These are phyloP conservation scores for Extremus antarcticus DNA, from an alignment of 495 filamentous ascomycete species.

Conservation along the genomic window DNA sequence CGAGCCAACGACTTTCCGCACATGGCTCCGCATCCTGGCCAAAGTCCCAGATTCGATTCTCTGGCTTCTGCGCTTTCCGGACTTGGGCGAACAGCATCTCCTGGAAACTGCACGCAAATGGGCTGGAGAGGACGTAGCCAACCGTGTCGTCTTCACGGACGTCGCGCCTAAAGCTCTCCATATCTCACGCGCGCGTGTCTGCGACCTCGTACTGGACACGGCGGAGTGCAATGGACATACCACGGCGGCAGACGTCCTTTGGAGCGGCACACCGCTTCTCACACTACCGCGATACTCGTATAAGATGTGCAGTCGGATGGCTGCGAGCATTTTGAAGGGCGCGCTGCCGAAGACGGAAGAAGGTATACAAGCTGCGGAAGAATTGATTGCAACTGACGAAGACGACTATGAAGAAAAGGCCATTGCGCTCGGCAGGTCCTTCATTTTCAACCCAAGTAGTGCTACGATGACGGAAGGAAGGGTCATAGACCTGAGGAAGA, in stretches of 20 bases:
- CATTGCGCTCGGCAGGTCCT: constrained; percentile 48
- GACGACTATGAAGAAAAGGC: constrained; percentile 80
- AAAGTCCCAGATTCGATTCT: constrained; percentile 77
- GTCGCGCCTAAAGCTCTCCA: constrained; percentile 92
- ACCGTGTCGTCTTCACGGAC: constrained; percentile 91
- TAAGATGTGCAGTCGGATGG: constrained; percentile 99
- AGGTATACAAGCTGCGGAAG: constrained; percentile 56
- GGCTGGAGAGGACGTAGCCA: constrained; percentile 78
- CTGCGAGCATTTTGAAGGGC: constrained; percentile 82
- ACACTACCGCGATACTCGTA: constrained; percentile 91
- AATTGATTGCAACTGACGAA: constrained; percentile 64
- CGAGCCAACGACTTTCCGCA: constrained; percentile 91
- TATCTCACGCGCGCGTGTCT: constrained; percentile 80
- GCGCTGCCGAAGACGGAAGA: constrained; percentile 62
- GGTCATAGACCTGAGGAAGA: constrained; percentile 60
- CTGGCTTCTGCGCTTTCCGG: constrained; percentile 94
- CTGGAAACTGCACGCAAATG: constrained; percentile 67
- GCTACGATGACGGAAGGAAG: constrained; percentile 44
- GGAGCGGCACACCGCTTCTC: constrained; percentile 87
- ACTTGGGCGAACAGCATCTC: constrained; percentile 80
- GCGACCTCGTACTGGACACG: constrained; percentile 93
- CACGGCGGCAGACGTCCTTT: constrained; percentile 90
- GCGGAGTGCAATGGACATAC: constrained; percentile 98
- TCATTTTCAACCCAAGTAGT: constrained; percentile 5
- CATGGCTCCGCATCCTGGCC: constrained; percentile 91